phyloP scores from a whole-genome alignment of 148 eudicot species.

The Persicaria tinctoria region DNA sequence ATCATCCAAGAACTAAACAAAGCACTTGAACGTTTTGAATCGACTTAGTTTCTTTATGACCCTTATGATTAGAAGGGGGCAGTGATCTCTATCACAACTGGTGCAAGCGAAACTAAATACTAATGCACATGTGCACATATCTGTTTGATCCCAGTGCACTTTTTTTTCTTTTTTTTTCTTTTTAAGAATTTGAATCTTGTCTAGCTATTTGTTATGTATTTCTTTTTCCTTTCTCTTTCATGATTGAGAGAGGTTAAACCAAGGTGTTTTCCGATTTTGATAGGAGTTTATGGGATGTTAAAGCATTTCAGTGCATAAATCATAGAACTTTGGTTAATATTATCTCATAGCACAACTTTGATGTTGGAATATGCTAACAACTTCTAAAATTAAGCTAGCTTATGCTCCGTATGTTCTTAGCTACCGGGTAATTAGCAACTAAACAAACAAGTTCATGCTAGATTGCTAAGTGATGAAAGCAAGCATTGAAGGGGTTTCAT shows the following conservation, averaged over 20 bases:
- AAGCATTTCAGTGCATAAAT: no score
- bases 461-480: no score
- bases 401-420: no score
- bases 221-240: background rate
- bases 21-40: conserved; percentile 75
- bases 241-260: background rate
- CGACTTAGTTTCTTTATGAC: conserved; percentile 84
- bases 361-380: no score
- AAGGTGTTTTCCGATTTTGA: background rate
- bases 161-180: background rate
- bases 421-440: no score
- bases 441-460: no score
- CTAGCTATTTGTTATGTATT: background rate
- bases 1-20: conserved; percentile 72
- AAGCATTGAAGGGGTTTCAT: no score
- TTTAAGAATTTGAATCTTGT: background rate
- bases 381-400: no score
- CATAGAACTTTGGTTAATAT: no score
- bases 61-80: conserved; percentile 98
- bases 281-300: no score
- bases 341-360: no score
- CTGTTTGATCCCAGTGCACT: background rate
- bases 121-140: conserved; percentile 82
- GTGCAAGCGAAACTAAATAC: conserved; percentile 99
- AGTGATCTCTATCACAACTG: conserved; percentile 75